A percentile compares a stretch with the other conserved stretches of the same genome.
These are phyloP conservation scores for Fusarium sp. DNA, from an alignment of 2,329 filamentous ascomycete species.

Conservation along the genomic window DNA sequence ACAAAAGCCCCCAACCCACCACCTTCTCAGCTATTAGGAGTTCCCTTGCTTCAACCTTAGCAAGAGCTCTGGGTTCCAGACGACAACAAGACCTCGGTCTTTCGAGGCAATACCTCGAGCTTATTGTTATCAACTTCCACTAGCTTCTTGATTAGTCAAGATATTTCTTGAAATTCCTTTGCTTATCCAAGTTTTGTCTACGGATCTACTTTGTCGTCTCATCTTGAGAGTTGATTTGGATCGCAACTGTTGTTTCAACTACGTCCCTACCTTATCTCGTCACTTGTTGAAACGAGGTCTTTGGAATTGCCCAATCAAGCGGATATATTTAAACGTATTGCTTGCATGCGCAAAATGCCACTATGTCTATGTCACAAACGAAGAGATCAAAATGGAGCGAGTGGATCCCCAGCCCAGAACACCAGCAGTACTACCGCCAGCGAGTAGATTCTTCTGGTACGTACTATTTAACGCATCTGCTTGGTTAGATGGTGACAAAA, in stretches of 20 bases:
- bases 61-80: constrained; percentile 17
- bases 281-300: not conserved
- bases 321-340: constrained; percentile 17
- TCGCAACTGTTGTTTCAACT: constrained; percentile 6
- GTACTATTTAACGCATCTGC: not conserved
- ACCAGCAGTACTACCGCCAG: constrained; percentile 48
- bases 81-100: constrained; percentile 25
- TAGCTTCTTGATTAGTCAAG: not conserved
- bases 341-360: constrained; percentile 47
- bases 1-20: constrained; percentile 48
- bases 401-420: constrained; percentile 46
- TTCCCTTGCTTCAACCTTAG: constrained; percentile 28
- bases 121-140: not conserved
- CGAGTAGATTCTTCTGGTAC: constrained; percentile 49
- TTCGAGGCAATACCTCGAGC: constrained; percentile 2
- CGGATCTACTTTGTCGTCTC: not conserved
- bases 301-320: constrained; percentile 5
- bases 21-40: constrained; percentile 30
- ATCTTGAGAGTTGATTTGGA: not conserved
- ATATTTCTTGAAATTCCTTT: not conserved
- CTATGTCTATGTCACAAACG: constrained; percentile 47
- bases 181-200: not conserved
- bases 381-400: constrained; percentile 39
- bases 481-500: not conserved
- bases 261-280: not conserved